Conservation (phyloP, 2,329 filamentous ascomycete genomes). For the Aspergillus ochraceoroseus region DNA sequence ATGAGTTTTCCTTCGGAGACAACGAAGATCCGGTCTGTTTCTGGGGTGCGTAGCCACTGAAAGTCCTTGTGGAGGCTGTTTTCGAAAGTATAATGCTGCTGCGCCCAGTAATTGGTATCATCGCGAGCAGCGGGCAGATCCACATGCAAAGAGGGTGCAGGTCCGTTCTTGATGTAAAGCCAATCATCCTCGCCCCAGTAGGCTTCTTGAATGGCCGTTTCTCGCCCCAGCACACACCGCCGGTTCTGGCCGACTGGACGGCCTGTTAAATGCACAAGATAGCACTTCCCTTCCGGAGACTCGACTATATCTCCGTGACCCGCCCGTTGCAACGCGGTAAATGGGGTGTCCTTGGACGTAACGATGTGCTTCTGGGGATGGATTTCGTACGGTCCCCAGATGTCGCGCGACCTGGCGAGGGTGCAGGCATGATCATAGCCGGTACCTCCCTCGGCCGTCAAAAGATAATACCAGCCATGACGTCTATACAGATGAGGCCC, state of each 20-base stretch:
- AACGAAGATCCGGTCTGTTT: constrained; percentile 9
- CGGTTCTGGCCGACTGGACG: constrained; percentile 12
- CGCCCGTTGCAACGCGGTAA: constrained; percentile 8
- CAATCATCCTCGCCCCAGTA: constrained; percentile 12
- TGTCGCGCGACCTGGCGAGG: constrained; percentile 23
- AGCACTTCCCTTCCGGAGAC: constrained; percentile 4
- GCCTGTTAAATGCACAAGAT: constrained; percentile 11
- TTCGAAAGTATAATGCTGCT: constrained; percentile 8
- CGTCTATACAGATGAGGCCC: constrained; percentile 28
- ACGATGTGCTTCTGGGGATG: constrained; percentile 6
- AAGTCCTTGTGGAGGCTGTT: constrained; percentile 9
- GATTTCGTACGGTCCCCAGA: constrained; percentile 38
- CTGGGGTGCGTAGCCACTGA: constrained; percentile 11
- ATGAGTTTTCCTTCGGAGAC: constrained; percentile 1
- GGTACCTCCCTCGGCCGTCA: constrained; percentile 24
- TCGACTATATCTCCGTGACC: constrained; percentile 13
- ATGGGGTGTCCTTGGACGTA: constrained; percentile 7
- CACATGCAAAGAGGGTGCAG: constrained; percentile 9
- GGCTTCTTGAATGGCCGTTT: constrained; percentile 10
- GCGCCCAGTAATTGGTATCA: constrained; percentile 7
- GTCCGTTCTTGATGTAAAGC: constrained; percentile 9
- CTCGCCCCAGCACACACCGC: constrained; percentile 9
- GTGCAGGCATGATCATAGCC: constrained; percentile 21
- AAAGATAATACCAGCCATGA: constrained; percentile 26
- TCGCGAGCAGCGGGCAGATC: constrained; percentile 3